Percentiles rank a stretch among this genome's conserved stretches.
Conservation (phyloP, 768 basidiomycete genomes). For the Tricholoma bakamatsutake region DNA sequence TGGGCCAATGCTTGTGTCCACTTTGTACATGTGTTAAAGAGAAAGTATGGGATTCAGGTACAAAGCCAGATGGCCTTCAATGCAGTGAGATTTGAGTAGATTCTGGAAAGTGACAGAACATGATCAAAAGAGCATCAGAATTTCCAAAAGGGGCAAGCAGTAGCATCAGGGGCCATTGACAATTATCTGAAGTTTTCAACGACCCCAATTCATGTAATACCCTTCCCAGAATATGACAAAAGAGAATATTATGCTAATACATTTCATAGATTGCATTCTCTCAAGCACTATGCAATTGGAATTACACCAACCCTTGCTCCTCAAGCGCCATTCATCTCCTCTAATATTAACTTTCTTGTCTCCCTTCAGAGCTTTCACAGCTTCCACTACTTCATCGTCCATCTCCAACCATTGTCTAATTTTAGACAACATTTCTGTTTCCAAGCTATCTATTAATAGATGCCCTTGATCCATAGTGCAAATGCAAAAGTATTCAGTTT, state of each 20-base stretch:
- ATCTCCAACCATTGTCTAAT: too few species aligned
- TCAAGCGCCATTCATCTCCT: too few species aligned
- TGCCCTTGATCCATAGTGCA: too few species aligned
- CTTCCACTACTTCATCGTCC: too few species aligned
- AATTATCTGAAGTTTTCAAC: not conserved
- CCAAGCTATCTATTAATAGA: too few species aligned
- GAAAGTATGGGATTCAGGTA: slow-evolving; percentile 24
- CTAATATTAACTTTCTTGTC: too few species aligned
- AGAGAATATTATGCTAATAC: not conserved
- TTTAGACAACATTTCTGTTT: too few species aligned
- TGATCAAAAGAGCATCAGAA: not conserved
- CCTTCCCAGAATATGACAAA: not conserved
- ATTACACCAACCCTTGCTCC: too few species aligned
- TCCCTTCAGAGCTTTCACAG: too few species aligned
- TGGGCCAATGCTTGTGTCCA: not conserved
- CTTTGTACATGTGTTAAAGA: not conserved
- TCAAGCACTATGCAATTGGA: not conserved
- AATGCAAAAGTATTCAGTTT: too few species aligned
- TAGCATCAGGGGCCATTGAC: not conserved
- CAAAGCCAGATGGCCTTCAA: slow-evolving; percentile 7
- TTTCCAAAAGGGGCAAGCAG: not conserved
- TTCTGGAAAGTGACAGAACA: slow-evolving; percentile 1
- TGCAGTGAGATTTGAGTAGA: slow-evolving; percentile 10
- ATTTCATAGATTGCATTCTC: slow-evolving; percentile 7
- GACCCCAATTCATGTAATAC: not conserved